These are phyloP conservation scores for Scheffersomyces illinoinensis DNA, from an alignment of 1,139 yeast species.

Conservation along the genomic window DNA sequence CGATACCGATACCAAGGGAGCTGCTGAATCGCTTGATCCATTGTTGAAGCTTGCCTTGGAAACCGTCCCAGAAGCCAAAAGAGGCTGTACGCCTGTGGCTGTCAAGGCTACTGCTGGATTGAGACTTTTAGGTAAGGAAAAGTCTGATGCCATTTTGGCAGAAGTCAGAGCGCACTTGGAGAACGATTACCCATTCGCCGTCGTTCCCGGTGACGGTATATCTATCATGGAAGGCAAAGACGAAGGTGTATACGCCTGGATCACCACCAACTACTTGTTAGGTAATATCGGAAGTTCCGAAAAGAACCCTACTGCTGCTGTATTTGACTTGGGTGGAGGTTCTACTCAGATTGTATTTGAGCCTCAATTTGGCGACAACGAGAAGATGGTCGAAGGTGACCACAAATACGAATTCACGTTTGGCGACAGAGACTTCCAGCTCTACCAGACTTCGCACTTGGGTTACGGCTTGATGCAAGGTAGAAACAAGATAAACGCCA, in stretches of 20 bases:
- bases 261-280: conserved; percentile 86
- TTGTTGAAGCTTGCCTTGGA: conserved; percentile 72
- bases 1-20: conserved; percentile 77
- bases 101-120: conserved; percentile 99
- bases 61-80: conserved; percentile 71
- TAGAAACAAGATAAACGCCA: conserved; percentile 73
- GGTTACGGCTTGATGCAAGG: conserved; percentile 97
- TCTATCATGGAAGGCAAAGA: conserved; percentile 94
- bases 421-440: conserved; percentile 77
- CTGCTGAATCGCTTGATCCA: conserved; percentile 85
- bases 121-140: conserved; percentile 77
- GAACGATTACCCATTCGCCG: conserved; percentile 83
- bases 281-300: conserved; percentile 85
- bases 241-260: conserved; percentile 99
- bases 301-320: conserved; percentile 86
- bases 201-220: conserved; percentile 78
- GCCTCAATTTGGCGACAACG: conserved; percentile 65
- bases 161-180: conserved; percentile 79
- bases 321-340: conserved; percentile 97
- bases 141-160: conserved; percentile 64
- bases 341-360: conserved; percentile 98
- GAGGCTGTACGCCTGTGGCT: conserved; percentile 85
- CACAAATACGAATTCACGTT: conserved; percentile 79
- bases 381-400: conserved; percentile 78
- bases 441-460: conserved; percentile 92